Percentiles rank a stretch among this genome's conserved stretches.
phyloP scores from a whole-genome alignment of 257 asterid species.

The Agastache rugosa region DNA sequence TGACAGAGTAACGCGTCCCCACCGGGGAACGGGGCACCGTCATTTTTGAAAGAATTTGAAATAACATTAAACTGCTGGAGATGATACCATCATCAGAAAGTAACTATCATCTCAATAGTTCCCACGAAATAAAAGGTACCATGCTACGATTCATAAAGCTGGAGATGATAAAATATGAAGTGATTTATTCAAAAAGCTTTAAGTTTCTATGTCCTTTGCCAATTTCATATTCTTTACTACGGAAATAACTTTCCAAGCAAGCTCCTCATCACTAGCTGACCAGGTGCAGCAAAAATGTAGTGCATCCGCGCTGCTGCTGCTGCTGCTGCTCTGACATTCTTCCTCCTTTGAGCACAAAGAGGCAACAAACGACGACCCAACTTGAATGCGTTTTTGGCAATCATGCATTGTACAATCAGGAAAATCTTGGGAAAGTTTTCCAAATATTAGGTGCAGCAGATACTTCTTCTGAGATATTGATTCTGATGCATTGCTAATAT shows the following conservation, averaged over 20 bases:
- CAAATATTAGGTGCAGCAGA: slow-evolving; percentile 45
- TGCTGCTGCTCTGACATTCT: slow-evolving; percentile 44
- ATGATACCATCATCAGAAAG: too few relatives aligned
- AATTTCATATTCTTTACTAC: slow-evolving; percentile 42
- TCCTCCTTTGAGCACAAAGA: slow-evolving; percentile 53
- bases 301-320: neutral
- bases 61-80: too few relatives aligned
- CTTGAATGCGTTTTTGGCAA: slow-evolving; percentile 45
- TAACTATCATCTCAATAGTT: too few relatives aligned
- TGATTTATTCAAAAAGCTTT: too few relatives aligned
- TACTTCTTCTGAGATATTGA: slow-evolving; percentile 23
- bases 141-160: too few relatives aligned
- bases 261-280: slow-evolving; percentile 58
- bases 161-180: too few relatives aligned
- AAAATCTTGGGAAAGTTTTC: slow-evolving; percentile 42
- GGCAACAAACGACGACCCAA: slow-evolving; percentile 59
- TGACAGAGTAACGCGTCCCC: too few relatives aligned
- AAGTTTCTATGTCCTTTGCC: neutral
- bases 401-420: slow-evolving; percentile 45
- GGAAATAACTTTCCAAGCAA: slow-evolving; percentile 64
- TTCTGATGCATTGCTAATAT: slow-evolving; percentile 22
- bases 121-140: too few relatives aligned
- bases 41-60: too few relatives aligned
- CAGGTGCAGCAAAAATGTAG: slow-evolving; percentile 61
- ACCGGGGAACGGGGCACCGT: too few relatives aligned